Evolutionary conservation across 1,284 basidiomycete genomes (phyloP), one percentile per base, ranked within the genome.

Genomic region (Leccinum huronense): DNA sequence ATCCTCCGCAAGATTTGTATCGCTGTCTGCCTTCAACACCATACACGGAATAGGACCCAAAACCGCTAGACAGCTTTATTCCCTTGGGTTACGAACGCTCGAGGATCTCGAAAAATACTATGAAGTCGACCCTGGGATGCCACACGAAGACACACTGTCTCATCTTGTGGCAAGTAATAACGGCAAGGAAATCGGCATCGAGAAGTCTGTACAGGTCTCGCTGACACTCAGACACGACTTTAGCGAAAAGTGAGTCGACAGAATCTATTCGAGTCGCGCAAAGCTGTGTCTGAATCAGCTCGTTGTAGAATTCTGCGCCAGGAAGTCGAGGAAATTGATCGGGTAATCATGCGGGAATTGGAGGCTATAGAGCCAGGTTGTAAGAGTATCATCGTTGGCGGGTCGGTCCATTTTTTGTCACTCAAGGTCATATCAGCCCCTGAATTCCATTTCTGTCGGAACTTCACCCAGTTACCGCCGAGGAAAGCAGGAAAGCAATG

Each of bases 21-120:
- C 84, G 0, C 79, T 93, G 3, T 81, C 81, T 0, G 71, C 78
- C 0, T 89, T 94, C 67, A 79, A 82, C n/a, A 79, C 81, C 1
- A 77, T 93, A 64, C 86, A 94, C 61, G 89, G 90, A 7, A 86
- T 94, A 40, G 91, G 91, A 7, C 80, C 89, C 0, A 75, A 78
- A n/a, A 89, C 83, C 2, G 89, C 90, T 3, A 82, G 85, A 5
- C 77, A 81, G 42, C 79, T 91, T 4, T 90, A 86, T 72, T 81
- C 82, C 27, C 78, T 82, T 31, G 86, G 87, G 4, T 74, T 90
- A 55, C 82, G 86, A 55, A 86, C 82, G 0, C 70, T 90, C 14
- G 80, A 84, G 5, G 86, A 91, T 67, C 78, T 92, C 51, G 84
- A 88, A 64, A 75, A 79, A 48, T 88, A 89, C 69, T 90, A 88